Base-by-base conservation (phyloP, 208 protist genomes). In the Acanthamoeba quina region DNA sequence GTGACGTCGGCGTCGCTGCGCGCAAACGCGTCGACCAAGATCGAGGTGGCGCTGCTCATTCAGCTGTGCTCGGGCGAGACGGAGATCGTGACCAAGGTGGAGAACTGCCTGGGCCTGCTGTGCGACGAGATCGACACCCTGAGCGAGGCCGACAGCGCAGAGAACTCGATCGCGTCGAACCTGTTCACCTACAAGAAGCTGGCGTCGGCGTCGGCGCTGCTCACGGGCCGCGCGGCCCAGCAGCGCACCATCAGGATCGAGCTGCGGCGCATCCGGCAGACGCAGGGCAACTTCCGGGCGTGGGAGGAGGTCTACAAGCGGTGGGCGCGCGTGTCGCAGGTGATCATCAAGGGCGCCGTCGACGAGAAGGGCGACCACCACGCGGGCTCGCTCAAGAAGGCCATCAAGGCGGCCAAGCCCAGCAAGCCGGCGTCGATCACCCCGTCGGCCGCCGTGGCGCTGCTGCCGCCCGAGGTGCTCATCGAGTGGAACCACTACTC, bases 61-160 rank as follows among this genome's bases (percentile, higher is more conserved):
- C 95, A 94, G 26, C 47, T 96, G 0, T 96, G 96, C 47, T 94
- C 90, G 17, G 64, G 66, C 3, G 95, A 96, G 31, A 82, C 95
- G 19, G 94, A 96, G 31, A 94, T 96, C 47, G 72, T 78, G 31
- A 82, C 89, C 0, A 90, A 94, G n/a, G 94, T 94, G 54, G 95
- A 94, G 5, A 95, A 72, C 49, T 95, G 94, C 37, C 68, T 96
- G 26, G 95, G 94, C 31, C 17, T 95, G n/a, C 34, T 96, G 10
- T 96, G 95, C 72, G 85, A 95, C 21, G 93, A 96, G 60, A 95
- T 96, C 82, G 92, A 96, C 37, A 94, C 95, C 26, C n/a, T 96
- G 0, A 90, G 88, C 26, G 83, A 58, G 9, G 74, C 58, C 52
- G 76, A 96, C n/a, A 68, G 62, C 24, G 72, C 37, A 1, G 60